phyloP scores from a whole-genome alignment of 2,329 filamentous ascomycete species.

The Claviceps africana region DNA sequence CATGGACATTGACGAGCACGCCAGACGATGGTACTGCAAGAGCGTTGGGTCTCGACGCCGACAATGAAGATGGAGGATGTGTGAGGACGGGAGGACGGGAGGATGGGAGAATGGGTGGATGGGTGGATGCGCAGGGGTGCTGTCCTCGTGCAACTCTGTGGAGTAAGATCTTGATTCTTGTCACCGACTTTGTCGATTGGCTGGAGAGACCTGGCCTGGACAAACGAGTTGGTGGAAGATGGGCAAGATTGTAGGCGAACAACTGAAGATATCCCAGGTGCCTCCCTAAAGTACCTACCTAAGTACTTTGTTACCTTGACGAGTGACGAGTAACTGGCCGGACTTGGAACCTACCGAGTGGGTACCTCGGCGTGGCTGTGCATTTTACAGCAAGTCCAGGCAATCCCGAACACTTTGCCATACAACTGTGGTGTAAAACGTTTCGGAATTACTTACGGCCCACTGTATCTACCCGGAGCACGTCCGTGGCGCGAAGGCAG shows the following conservation, averaged over 20 bases:
- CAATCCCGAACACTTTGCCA: too few species aligned
- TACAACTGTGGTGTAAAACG: too few species aligned
- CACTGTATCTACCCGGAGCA: background rate
- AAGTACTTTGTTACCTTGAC: background rate
- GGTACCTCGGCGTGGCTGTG: too few species aligned
- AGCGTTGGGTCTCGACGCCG: background rate
- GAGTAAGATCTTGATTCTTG: background rate
- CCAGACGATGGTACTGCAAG: background rate
- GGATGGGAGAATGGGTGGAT: background rate
- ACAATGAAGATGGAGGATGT: background rate
- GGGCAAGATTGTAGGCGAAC: background rate
- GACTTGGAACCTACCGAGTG: too few species aligned
- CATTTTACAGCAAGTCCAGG: too few species aligned
- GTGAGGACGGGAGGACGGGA: background rate
- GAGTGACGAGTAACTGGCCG: too few species aligned
- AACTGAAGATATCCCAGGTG: too few species aligned
- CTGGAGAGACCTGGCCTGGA: background rate
- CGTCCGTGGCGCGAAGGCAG: too few species aligned
- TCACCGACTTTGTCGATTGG: conserved; percentile 1
- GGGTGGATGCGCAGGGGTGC: background rate
- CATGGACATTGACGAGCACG: background rate
- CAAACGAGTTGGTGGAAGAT: too few species aligned
- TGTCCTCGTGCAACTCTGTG: background rate
- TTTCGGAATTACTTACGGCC: too few species aligned
- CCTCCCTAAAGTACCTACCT: too few species aligned